Evolutionary conservation across 2,329 filamentous ascomycete genomes (phyloP).

Genomic region (Phyllosticta citriasiana): DNA sequence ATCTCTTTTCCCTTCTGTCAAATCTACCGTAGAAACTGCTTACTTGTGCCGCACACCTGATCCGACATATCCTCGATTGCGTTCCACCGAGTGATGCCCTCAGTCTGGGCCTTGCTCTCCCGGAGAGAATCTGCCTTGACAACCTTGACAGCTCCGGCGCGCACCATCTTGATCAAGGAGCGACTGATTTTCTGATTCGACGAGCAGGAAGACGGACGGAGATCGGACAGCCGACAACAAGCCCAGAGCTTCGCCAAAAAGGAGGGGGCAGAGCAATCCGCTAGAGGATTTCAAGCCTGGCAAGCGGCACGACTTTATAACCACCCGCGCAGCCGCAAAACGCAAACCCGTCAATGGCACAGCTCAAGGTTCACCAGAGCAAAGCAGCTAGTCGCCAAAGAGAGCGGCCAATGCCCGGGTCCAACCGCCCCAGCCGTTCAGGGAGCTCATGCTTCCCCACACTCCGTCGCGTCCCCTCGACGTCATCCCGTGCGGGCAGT

Average conservation of each 20-base stretch:
- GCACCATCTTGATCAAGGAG: neutral
- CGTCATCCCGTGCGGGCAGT: neutral
- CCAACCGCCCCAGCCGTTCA: neutral
- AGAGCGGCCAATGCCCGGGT: neutral
- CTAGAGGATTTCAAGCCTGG: neutral
- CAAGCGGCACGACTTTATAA: neutral
- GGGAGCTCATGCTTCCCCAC: neutral
- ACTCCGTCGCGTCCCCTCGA: neutral
- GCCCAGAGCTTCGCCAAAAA: neutral
- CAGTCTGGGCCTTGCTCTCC: slow-evolving; percentile 35
- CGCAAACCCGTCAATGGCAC: neutral
- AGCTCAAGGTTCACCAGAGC: neutral
- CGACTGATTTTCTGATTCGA: neutral
- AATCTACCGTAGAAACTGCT: slow-evolving; percentile 18
- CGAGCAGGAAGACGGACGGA: neutral
- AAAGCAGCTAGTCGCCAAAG: neutral
- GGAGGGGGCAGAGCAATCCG: neutral
- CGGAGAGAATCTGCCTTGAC: neutral
- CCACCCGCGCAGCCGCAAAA: neutral
- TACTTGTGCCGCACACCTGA: slow-evolving; percentile 57
- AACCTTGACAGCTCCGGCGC: slow-evolving; percentile 9
- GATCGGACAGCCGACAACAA: neutral
- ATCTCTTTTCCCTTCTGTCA: neutral
- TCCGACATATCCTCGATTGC: slow-evolving; percentile 57
- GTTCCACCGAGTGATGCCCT: slow-evolving; percentile 40